phyloP scores from a whole-genome alignment of 306 rosid genomes.

The Dalbergia cochinchinensis region DNA sequence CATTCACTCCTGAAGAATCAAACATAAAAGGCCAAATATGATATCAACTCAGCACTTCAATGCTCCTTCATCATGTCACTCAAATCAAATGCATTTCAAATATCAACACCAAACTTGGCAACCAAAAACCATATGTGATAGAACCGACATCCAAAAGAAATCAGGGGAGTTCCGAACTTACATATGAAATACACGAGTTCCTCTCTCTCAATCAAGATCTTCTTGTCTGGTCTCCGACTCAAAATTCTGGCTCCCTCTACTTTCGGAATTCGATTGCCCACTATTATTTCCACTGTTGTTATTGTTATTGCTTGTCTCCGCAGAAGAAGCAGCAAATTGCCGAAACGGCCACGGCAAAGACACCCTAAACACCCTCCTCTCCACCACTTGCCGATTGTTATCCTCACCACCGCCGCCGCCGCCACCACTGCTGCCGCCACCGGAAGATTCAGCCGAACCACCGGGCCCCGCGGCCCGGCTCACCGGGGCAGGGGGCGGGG shows the following conservation, averaged over 20 bases:
- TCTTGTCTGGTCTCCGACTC: constrained; percentile 88
- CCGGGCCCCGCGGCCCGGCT: constrained; percentile 2
- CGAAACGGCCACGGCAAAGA: constrained; percentile 72
- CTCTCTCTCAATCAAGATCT: constrained; percentile 80
- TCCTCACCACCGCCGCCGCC: constrained; percentile 32
- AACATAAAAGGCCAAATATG: background rate
- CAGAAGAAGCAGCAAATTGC: constrained; percentile 54
- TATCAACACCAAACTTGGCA: constrained; percentile 32
- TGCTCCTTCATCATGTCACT: constrained; percentile 16
- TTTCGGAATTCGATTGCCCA: constrained; percentile 65
- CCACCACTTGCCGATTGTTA: constrained; percentile 43
- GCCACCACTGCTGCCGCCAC: constrained; percentile 33
- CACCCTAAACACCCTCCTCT: constrained; percentile 75
- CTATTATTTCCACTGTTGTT: constrained; percentile 51
- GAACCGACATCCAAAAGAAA: constrained; percentile 39
- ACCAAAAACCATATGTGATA: constrained; percentile 10
- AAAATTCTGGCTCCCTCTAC: constrained; percentile 70
- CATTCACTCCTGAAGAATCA: constrained; percentile 1
- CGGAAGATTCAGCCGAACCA: constrained; percentile 40
- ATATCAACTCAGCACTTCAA: background rate
- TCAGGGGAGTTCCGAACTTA: constrained; percentile 39
- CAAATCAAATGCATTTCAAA: background rate
- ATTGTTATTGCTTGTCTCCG: constrained; percentile 68
- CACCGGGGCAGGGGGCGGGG: background rate
- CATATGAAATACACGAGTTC: constrained; percentile 55